phyloP scores from a whole-genome alignment of 2,329 filamentous ascomycete species.

The Phyllosticta capitalensis region DNA sequence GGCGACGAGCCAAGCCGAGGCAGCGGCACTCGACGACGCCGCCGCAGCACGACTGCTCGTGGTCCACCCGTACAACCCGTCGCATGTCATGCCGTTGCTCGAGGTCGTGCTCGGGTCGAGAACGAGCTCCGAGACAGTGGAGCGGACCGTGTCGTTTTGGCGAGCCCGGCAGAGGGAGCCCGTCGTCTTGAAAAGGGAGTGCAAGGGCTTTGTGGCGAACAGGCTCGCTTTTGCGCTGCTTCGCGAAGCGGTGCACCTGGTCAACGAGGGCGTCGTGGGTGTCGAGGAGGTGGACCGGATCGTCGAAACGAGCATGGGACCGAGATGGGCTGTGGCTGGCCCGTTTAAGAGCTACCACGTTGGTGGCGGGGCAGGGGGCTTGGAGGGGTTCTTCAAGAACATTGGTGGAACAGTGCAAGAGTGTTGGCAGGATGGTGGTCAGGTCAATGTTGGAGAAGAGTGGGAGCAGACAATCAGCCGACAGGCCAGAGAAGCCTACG shows the following conservation, averaged over 20 bases:
- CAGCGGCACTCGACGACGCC: conserved; percentile 11
- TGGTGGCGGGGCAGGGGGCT: conserved; percentile 45
- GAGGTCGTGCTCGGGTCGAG: conserved; percentile 45
- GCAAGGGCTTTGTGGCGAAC: conserved; percentile 49
- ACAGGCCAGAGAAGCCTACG: conserved; percentile 40
- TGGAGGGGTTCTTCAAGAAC: conserved; percentile 46
- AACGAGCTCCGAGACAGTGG: conserved; percentile 31
- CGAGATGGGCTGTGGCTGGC: conserved; percentile 46
- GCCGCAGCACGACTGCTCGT: conserved; percentile 36
- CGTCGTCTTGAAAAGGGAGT: conserved; percentile 43
- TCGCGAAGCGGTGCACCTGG: conserved; percentile 46
- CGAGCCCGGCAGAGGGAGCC: conserved; percentile 32
- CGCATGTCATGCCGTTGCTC: conserved; percentile 51
- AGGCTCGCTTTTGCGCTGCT: conserved; percentile 48
- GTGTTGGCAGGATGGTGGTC: conserved; percentile 44
- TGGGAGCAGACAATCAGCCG: conserved; percentile 40
- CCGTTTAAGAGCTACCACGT: conserved; percentile 52
- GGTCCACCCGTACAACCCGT: conserved; percentile 53
- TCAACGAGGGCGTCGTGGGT: conserved; percentile 43
- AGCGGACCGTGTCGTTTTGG: conserved; percentile 40
- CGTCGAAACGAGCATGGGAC: conserved; percentile 43
- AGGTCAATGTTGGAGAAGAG: conserved; percentile 30
- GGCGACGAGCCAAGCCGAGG: conserved; percentile 38
- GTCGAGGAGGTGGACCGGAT: conserved; percentile 46
- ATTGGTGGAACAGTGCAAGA: conserved; percentile 46